Conservation (phyloP, 1,284 basidiomycete genomes). For the Vanrija pseudolonga region DNA sequence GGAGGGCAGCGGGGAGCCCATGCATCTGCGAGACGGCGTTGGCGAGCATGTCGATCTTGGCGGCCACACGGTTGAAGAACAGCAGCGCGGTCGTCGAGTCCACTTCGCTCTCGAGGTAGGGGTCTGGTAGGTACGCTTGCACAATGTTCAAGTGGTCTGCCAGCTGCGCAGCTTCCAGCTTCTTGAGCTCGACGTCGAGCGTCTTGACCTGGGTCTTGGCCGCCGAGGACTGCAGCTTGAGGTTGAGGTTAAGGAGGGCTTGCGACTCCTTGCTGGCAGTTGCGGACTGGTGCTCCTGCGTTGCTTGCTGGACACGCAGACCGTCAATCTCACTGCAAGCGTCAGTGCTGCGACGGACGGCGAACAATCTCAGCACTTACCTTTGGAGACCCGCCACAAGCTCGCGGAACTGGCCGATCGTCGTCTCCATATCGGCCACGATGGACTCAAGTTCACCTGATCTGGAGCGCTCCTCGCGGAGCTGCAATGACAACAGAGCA, state of each 20-base stretch:
- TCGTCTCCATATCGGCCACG: conserved; percentile 77
- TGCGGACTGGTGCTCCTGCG: conserved; percentile 74
- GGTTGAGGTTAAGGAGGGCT: conserved; percentile 82
- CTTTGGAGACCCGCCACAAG: conserved; percentile 73
- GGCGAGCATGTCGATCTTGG: conserved; percentile 81
- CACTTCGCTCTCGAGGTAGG: conserved; percentile 78
- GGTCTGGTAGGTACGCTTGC: conserved; percentile 74
- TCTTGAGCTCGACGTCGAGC: conserved; percentile 80
- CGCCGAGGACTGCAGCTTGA: conserved; percentile 84
- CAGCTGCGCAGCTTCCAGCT: conserved; percentile 75
- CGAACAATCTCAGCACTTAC: conserved; percentile 18
- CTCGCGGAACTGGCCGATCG: conserved; percentile 85
- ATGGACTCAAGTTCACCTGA: conserved; percentile 68
- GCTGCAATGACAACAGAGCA: conserved; percentile 57
- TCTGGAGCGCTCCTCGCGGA: conserved; percentile 64
- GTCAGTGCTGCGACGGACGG: background rate
- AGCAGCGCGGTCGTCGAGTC: conserved; percentile 82
- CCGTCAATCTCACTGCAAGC: conserved; percentile 68
- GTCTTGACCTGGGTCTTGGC: conserved; percentile 82
- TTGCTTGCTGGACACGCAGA: conserved; percentile 75
- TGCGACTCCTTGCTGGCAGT: conserved; percentile 68
- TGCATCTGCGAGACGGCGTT: conserved; percentile 73
- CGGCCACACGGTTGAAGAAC: conserved; percentile 81
- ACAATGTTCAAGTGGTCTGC: conserved; percentile 64
- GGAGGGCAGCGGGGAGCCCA: conserved; percentile 74